Percentiles rank a stretch among this genome's conserved stretches.
These are phyloP conservation scores for Cladosporium sp. DNA, from an alignment of 2,329 filamentous ascomycete species.

Conservation along the genomic window DNA sequence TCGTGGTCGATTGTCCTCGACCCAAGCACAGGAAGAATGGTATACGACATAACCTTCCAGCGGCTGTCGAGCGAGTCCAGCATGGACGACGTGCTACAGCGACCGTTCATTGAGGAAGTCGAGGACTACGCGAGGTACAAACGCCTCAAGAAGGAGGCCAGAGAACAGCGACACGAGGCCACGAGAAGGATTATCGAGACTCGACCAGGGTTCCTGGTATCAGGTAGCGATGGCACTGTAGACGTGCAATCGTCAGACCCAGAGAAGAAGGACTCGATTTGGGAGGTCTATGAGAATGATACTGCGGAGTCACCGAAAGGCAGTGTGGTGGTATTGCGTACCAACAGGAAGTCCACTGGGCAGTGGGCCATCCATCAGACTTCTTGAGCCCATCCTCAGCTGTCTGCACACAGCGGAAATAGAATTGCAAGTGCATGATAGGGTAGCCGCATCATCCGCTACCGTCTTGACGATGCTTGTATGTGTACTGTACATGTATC, in stretches of 20 bases:
- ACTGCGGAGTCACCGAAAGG: slow-evolving; percentile 5
- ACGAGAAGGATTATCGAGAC: slow-evolving; percentile 10
- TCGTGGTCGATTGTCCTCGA: slow-evolving; percentile 39
- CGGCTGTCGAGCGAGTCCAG: slow-evolving; percentile 27
- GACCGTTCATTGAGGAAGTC: slow-evolving; percentile 41
- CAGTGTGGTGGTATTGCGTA: not conserved
- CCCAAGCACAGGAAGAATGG: slow-evolving; percentile 22
- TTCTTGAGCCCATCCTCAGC: too few species aligned
- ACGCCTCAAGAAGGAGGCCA: slow-evolving; percentile 27
- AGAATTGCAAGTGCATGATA: too few species aligned
- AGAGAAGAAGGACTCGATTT: not conserved
- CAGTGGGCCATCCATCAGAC: too few species aligned
- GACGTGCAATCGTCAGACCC: not conserved
- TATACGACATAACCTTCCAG: slow-evolving; percentile 39
- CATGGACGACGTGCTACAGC: slow-evolving; percentile 35
- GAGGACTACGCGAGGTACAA: slow-evolving; percentile 49
- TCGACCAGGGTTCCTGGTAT: not conserved
- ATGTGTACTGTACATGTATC: not conserved
- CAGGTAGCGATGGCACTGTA: slow-evolving; percentile 13
- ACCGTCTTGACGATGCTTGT: not conserved
- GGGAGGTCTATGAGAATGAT: slow-evolving; percentile 6
- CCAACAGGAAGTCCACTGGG: not conserved
- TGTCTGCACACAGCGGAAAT: too few species aligned
- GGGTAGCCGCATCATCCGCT: not conserved
- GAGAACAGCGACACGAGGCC: slow-evolving; percentile 8